phyloP scores from a whole-genome alignment of 805 yeast species.

The Spathaspora boniae region DNA sequence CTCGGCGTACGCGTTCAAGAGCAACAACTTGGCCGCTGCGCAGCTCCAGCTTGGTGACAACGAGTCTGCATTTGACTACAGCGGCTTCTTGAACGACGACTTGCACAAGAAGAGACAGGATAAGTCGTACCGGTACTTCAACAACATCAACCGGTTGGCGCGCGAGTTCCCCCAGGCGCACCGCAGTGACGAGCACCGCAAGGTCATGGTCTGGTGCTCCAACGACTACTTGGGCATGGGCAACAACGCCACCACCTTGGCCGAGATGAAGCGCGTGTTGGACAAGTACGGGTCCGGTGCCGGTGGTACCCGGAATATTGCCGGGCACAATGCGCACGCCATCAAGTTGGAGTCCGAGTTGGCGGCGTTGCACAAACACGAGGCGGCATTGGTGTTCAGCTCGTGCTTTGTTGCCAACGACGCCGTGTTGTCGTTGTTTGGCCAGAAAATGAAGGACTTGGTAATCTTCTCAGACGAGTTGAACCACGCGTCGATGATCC shows the following conservation, averaged over 20 bases:
- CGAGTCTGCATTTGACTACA: conserved; percentile 64
- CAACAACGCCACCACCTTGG: conserved; percentile 65
- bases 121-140: conserved; percentile 92
- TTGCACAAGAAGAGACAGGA: conserved; percentile 74
- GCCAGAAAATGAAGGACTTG: conserved; percentile 83
- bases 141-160: conserved; percentile 95
- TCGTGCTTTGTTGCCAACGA: conserved; percentile 98
- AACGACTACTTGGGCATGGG: conserved; percentile 98
- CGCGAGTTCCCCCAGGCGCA: conserved; percentile 93
- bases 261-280: conserved; percentile 74
- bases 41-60: conserved; percentile 35
- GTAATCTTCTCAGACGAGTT: conserved; percentile 90
- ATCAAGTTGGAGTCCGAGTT: conserved; percentile 78
- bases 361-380: conserved; percentile 91
- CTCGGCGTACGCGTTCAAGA: conserved; percentile 29
- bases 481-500: conserved; percentile 98
- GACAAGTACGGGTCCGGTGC: conserved; percentile 97
- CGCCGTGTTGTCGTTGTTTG: conserved; percentile 85
- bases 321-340: conserved; percentile 95
- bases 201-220: conserved; percentile 98
- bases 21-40: conserved; percentile 22
- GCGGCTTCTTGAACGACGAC: conserved; percentile 64
- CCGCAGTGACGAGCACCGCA: conserved; percentile 65
- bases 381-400: conserved; percentile 90
- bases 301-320: conserved; percentile 98